phyloP scores from a whole-genome alignment of 2,329 filamentous ascomycete species.

The Neocucurbitaria cava region DNA sequence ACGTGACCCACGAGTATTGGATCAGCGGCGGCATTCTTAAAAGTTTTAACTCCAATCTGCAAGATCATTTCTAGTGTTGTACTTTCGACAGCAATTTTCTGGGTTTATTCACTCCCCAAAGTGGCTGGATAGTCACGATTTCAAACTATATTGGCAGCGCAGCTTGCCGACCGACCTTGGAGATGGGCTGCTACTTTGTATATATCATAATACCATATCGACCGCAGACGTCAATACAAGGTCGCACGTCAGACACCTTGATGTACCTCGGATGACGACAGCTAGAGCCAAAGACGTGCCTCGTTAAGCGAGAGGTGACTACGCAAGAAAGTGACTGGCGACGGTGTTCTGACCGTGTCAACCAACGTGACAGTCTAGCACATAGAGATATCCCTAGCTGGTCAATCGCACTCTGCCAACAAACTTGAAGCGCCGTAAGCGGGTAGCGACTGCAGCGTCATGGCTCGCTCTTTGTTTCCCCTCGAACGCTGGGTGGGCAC shows the following conservation, averaged over 20 bases:
- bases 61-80: neutral
- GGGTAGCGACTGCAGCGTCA: constrained; percentile 16
- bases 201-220: constrained; percentile 27
- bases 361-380: neutral
- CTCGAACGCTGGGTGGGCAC: constrained; percentile 14
- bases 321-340: constrained; percentile 8
- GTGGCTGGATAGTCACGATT: neutral
- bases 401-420: neutral
- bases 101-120: constrained; percentile 3
- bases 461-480: constrained; percentile 17
- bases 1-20: constrained; percentile 10
- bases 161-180: constrained; percentile 12
- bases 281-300: constrained; percentile 7
- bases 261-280: constrained; percentile 21
- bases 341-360: neutral
- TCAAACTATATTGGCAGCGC: constrained; percentile 10
- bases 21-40: constrained; percentile 28
- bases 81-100: neutral
- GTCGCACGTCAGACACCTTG: constrained; percentile 9
- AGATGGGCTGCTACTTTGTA: constrained; percentile 27
- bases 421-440: constrained; percentile 6
- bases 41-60: constrained; percentile 27
- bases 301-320: constrained; percentile 12
- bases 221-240: constrained; percentile 15
- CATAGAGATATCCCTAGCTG: neutral